Conservation (phyloP, 306 rosid genomes). For the Argentina anserina region DNA sequence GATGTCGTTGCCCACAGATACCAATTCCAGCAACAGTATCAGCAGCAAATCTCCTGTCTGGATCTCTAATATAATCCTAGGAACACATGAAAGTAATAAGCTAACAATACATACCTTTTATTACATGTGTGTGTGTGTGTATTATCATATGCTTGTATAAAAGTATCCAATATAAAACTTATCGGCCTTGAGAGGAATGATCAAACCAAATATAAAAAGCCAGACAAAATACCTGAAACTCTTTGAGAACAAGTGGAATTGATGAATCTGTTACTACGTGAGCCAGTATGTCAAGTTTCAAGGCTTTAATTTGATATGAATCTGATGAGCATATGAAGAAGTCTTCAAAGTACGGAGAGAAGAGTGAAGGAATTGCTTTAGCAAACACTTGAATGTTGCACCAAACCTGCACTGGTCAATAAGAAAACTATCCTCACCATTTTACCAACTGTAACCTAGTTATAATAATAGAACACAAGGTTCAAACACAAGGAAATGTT, state of each 20-base stretch:
- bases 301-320: conserved; percentile 77
- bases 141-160: conserved; percentile 7
- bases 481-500: conserved; percentile 20
- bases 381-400: conserved; percentile 96
- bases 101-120: conserved; percentile 23
- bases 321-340: conserved; percentile 76
- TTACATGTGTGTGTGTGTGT: background rate
- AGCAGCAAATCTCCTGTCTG: conserved; percentile 93
- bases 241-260: conserved; percentile 58
- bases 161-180: background rate
- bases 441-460: background rate
- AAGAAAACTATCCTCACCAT: conserved; percentile 28
- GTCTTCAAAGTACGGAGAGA: conserved; percentile 74
- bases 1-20: conserved; percentile 74
- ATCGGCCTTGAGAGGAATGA: conserved; percentile 5
- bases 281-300: conserved; percentile 87
- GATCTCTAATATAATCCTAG: conserved; percentile 92
- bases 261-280: conserved; percentile 63
- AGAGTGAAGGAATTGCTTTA: conserved; percentile 83
- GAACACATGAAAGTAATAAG: conserved; percentile 48
- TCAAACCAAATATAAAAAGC: background rate
- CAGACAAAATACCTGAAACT: conserved; percentile 70
- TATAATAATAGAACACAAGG: background rate
- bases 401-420: conserved; percentile 59
- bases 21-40: conserved; percentile 92